phyloP scores from a whole-genome alignment of 2,329 filamentous ascomycete genomes.

The Colletotrichum sp. region DNA sequence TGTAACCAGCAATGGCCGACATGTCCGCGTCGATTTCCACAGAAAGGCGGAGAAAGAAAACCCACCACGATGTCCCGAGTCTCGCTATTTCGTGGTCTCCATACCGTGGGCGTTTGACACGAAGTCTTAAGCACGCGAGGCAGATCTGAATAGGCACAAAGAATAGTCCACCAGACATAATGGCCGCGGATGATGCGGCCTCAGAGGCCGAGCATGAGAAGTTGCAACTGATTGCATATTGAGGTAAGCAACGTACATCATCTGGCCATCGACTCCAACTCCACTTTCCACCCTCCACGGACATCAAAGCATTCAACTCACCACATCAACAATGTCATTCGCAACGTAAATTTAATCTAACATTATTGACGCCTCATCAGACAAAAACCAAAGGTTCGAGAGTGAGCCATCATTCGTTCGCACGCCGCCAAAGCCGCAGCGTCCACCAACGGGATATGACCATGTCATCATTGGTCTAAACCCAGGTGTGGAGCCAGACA shows the following conservation, averaged over 20 bases:
- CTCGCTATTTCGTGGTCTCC: accelerated
- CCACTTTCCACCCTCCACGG: accelerated
- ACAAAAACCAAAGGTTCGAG: background rate
- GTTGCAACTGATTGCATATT: accelerated
- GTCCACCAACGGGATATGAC: background rate
- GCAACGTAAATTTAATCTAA: background rate
- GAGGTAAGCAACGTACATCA: background rate
- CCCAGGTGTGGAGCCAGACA: background rate
- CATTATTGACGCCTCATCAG: background rate
- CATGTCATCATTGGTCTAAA: background rate
- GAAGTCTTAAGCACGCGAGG: accelerated
- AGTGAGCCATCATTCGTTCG: background rate
- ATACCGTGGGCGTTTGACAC: background rate
- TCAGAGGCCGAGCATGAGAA: background rate
- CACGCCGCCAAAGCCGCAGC: background rate
- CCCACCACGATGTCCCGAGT: background rate
- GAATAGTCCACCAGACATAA: background rate
- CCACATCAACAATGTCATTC: background rate
- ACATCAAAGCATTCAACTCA: background rate
- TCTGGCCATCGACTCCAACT: background rate
- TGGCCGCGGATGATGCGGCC: accelerated
- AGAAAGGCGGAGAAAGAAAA: background rate
- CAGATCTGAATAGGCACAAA: accelerated
- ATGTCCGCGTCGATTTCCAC: no score
- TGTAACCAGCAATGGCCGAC: accelerated